Base-by-base conservation (phyloP, 139 green algal genomes). In the Chlamydomonas incerta region DNA sequence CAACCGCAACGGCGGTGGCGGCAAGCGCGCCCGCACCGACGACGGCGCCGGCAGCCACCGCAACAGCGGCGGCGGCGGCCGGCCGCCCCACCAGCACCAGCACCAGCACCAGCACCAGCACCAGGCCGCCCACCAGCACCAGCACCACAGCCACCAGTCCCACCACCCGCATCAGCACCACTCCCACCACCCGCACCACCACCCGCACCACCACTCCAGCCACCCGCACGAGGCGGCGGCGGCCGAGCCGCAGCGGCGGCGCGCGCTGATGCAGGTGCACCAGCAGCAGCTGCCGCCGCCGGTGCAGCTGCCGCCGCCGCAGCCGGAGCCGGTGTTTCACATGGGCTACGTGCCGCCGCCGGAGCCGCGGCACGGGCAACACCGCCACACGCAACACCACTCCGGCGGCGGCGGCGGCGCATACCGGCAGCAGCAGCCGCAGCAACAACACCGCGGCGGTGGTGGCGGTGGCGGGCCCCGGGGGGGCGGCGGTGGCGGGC, bases 21-120 rank as follows among this genome's bases (percentile, higher is more conserved):
- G n/a, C 52, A 86, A 79, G 55, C 67, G 80, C 29, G 68, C 67
- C 8, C 50, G 80, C 4, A 29, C 47, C 26, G 80, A 77, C 15
- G 41, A 50, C 41, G 8, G 41, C 8, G 80, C 9, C 55, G 55
- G 55, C 55, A 6, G 55, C 55, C 18, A 66, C 23, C 17, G 18
- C 18, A 2, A 2, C 18, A 23, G 8, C 18, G 24, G 9, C 24
- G 66, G 24, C 24, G n/a, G 26, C 63, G 13, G 37, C 21, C 31
- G 66, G n/a, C 13, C 9, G 15, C 17, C 1, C 55, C 18, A 81
- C 35, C 9, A 24, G 47, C n/a, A 47, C 28, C n/a, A 35, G 6
- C 50, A 66, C 31, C n/a, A 69, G 11, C 50, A 37, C 34, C 58
- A 82, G 33, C 24, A 35, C 11, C 26, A 24, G 21, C 58, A 82